Percentiles rank a stretch among this genome's conserved stretches.
Conservation (phyloP, 2,329 filamentous ascomycete species). For the Onygenales sp. region DNA sequence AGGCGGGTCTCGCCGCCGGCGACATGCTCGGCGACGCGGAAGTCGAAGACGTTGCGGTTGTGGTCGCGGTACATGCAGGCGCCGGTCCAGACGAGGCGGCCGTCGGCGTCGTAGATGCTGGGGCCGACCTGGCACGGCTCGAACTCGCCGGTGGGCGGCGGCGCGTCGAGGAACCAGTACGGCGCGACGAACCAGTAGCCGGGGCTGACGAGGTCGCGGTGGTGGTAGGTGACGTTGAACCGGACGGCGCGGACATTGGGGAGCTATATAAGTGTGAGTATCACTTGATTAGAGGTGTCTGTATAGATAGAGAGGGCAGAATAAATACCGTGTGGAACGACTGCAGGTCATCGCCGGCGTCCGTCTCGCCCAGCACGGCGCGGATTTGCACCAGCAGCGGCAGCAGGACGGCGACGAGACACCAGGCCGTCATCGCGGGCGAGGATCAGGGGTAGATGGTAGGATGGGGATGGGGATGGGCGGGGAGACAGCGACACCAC, state of each 20-base stretch:
- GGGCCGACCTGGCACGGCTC: constrained; percentile 37
- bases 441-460: not conserved
- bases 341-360: not conserved
- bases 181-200: constrained; percentile 43
- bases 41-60: constrained; percentile 39
- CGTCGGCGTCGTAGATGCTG: constrained; percentile 43
- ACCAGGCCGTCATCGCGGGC: not conserved
- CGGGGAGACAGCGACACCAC: no score
- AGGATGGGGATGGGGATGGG: no score
- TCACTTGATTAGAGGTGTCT: not conserved
- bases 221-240: constrained; percentile 18
- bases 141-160: constrained; percentile 16
- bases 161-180: constrained; percentile 25
- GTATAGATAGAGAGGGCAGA: not conserved
- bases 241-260: constrained; percentile 6
- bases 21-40: constrained; percentile 35
- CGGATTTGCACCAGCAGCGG: not conserved
- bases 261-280: not conserved
- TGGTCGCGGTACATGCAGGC: constrained; percentile 34
- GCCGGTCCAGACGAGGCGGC: constrained; percentile 41
- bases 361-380: not conserved
- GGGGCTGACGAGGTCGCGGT: constrained; percentile 23
- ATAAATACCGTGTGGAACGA: not conserved
- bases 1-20: constrained; percentile 33
- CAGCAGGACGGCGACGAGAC: not conserved